Base-by-base conservation (phyloP, 768 basidiomycete species). In the Suillus tomentosus region DNA sequence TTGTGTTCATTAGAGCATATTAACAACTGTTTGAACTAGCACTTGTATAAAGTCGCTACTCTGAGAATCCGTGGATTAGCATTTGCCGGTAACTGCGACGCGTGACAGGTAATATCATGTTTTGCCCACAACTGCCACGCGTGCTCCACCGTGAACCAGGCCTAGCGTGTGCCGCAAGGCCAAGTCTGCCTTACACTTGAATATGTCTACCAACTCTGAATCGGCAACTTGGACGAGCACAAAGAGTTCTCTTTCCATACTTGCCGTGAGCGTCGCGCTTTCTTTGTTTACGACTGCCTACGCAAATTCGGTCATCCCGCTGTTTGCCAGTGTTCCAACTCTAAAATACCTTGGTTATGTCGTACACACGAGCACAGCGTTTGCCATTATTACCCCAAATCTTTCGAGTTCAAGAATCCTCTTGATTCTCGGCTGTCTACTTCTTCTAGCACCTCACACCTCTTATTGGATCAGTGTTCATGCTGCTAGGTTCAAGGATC, bases 241-340 rank as follows among this genome's bases (percentile, higher is more conserved):
- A 1, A 68, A 63, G 9, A 66, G 62, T 9, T 68, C 68, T 17
- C 58, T 79, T 56, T 69, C 71, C 50, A 67, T 78, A 54, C 64
- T 78, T 45, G 50, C 62, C 22, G 65, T 78, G 42, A 70, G 73
- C 48, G 39, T 74, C 39, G 64, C 71, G 7, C 75, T 88, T 42
- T 88, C 89, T 3, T 80, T 92, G 39, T 79, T 85, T 61, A 78
- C 87, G 19, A 87, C 84, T 67, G 77, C 83, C 7, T 91, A 92
- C 70, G 82, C 85, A 72, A 85, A 84, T 40, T 80, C 85, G 10
- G 70, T 94, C n/a, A 74, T 81, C 62, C 92, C 92, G 17, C 76
- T 92, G 3, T 93, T 92, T 72, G 91, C 87, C 55, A 78, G 82
- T 14, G 79, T 80, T 8, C 84, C 89, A 0, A 85, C 87, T 1